Base-by-base conservation (phyloP, 2,329 filamentous ascomycete genomes). In the Fusarium solani-melongenae region DNA sequence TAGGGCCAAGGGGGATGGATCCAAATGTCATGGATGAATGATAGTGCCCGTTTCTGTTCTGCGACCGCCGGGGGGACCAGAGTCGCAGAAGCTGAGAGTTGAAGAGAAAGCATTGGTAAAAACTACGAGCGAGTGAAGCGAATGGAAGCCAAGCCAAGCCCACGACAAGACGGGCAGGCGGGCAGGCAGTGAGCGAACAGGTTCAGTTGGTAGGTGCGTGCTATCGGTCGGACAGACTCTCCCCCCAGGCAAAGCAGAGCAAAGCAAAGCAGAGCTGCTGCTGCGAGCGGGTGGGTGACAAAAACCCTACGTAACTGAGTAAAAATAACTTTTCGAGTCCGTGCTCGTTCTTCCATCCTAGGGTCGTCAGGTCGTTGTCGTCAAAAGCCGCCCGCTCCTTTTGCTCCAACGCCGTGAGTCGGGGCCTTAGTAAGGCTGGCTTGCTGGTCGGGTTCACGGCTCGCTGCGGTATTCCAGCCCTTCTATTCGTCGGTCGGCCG, bases 311-410 rank as follows among this genome's bases (percentile, higher is more conserved):
- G 75, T 76, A 66, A 71, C 66, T 63, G 66, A 66, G 70, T 80
- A 80, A 80, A 80, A 80, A 80, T 80, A 80, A 79, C 79, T 75
- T 75, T 75, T 29, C 57, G 58, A 34, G 75, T 70, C 76, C 75
- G 74, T 77, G 77, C 77, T 74, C 58, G 51, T 60, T 36, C 62
- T 31, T 6, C 34, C 46, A 38, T 14, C 60, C 51, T 14, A 57
- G 53, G 53, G 53, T 46, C 39, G 51, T 62, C 53, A 65, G 49
- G 60, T 46, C 36, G 33, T 61, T 38, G 56, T 46, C 36, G 38
- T 59, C 59, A 27, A 72, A 31, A 34, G 12, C 53, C 53, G 53
- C 53, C 44, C 44, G 24, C 24, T 49, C 44, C 53, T 36, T 56
- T 56, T 27, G 15, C 55, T 31, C 38, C 27, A 22, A 60, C 38